Conservation (phyloP, 2,329 filamentous ascomycete genomes). For the Paramyrothecium sp. region DNA sequence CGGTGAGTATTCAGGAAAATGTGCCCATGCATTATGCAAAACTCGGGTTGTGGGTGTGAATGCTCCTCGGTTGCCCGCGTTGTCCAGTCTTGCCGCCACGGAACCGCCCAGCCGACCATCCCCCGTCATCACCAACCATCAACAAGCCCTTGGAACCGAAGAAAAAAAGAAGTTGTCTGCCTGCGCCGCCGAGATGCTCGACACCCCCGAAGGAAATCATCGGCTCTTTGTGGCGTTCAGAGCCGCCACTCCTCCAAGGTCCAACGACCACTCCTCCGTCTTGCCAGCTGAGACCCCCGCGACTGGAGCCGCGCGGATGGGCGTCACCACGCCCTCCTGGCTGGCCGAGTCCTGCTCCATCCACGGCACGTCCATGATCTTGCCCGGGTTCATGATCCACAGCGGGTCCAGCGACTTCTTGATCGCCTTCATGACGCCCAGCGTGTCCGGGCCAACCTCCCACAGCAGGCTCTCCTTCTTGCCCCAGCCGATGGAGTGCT, state of each 20-base stretch:
- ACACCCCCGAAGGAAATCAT: background rate
- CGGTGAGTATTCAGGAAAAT: background rate
- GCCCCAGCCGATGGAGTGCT: constrained; percentile 82
- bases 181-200: no score
- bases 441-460: constrained; percentile 77
- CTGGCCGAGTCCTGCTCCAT: constrained; percentile 17
- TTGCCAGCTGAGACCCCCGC: constrained; percentile 2
- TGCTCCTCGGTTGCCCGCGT: background rate
- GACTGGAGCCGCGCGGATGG: constrained; percentile 9
- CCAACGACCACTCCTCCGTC: background rate
- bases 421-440: constrained; percentile 81
- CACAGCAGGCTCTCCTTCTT: constrained; percentile 79
- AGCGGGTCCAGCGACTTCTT: constrained; percentile 80
- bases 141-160: background rate
- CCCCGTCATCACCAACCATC: background rate
- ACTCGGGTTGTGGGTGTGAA: background rate
- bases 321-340: constrained; percentile 18
- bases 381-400: constrained; percentile 90
- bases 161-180: no score
- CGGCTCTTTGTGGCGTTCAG: background rate
- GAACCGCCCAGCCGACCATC: background rate
- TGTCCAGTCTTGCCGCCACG: background rate
- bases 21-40: background rate
- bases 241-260: background rate
- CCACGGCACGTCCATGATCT: constrained; percentile 75